Conservation (phyloP, 805 yeast genomes). For the Starmerella lactis-condensi region DNA sequence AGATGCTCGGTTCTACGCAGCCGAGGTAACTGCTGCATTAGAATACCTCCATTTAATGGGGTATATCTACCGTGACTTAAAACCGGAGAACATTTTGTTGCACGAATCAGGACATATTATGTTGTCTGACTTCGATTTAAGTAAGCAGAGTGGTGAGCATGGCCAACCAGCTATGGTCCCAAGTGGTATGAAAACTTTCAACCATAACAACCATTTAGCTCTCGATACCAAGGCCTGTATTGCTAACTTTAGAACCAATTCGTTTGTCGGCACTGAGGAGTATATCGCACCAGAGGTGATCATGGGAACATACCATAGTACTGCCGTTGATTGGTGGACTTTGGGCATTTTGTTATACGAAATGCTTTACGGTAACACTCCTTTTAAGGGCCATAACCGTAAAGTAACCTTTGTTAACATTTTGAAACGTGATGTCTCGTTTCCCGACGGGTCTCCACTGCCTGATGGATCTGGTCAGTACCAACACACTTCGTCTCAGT, state of each 20-base stretch:
- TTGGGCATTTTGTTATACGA: constrained; percentile 82
- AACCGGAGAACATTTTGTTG: constrained; percentile 84
- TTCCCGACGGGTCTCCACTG: constrained; percentile 34
- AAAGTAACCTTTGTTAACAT: constrained; percentile 80
- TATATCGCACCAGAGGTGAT: constrained; percentile 98
- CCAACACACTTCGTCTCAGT: constrained; percentile 47
- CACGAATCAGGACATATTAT: constrained; percentile 97
- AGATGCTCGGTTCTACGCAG: constrained; percentile 86
- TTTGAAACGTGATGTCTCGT: constrained; percentile 63
- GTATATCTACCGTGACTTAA: constrained; percentile 84
- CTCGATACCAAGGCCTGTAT: constrained; percentile 88
- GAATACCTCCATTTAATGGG: constrained; percentile 95
- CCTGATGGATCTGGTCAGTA: constrained; percentile 21
- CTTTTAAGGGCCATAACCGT: constrained; percentile 81
- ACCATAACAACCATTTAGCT: constrained; percentile 30
- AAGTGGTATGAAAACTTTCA: constrained; percentile 18
- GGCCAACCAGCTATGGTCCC: constrained; percentile 56
- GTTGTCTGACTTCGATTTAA: constrained; percentile 90
- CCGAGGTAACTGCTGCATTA: constrained; percentile 92
- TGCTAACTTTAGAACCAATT: constrained; percentile 89
- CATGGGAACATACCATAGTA: constrained; percentile 90
- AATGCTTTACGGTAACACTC: constrained; percentile 90
- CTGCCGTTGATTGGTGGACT: constrained; percentile 99
- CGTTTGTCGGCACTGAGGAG: constrained; percentile 97
- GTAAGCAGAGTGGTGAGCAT: constrained; percentile 65